These are phyloP conservation scores for Trichoderma orchidacearum DNA, from an alignment of 495 filamentous ascomycete species.

Conservation along the genomic window DNA sequence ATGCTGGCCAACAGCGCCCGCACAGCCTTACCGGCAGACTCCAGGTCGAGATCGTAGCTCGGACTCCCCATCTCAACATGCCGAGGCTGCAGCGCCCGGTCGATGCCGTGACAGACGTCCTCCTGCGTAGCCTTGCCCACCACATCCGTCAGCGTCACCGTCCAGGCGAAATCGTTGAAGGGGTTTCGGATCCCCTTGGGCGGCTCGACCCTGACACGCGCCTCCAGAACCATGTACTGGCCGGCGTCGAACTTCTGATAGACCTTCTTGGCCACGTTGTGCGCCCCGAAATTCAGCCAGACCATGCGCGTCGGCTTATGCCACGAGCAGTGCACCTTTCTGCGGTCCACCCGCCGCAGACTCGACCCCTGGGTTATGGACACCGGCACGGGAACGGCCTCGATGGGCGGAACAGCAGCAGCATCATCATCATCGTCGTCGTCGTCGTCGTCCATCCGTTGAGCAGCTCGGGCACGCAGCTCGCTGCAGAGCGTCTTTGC, in stretches of 20 bases:
- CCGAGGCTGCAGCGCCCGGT: not conserved
- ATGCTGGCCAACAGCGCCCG: not conserved
- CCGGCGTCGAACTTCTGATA: not conserved
- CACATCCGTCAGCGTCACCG: not conserved
- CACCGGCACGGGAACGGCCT: not conserved
- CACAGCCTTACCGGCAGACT: not conserved
- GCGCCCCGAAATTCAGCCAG: slow-evolving; percentile 14
- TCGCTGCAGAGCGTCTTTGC: not conserved
- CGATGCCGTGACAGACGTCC: not conserved
- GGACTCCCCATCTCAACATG: not conserved
- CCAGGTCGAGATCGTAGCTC: not conserved
- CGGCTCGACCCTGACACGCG: not conserved
- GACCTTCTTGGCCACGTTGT: not conserved
- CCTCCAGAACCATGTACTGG: not conserved
- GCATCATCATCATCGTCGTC: too few species aligned
- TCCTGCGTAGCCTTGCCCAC: not conserved
- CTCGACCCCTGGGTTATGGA: slow-evolving; percentile 9
- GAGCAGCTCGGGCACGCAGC: not conserved
- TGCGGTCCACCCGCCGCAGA: slow-evolving; percentile 13
- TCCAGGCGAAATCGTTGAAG: not conserved
- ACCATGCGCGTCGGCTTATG: slow-evolving; percentile 11
- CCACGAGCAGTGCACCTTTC: slow-evolving; percentile 19
- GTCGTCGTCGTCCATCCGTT: too few species aligned
- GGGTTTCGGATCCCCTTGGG: not conserved
- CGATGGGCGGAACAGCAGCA: not conserved